These are phyloP conservation scores for Arthroderma uncinatum DNA, from an alignment of 2,329 filamentous ascomycete species.

Conservation along the genomic window DNA sequence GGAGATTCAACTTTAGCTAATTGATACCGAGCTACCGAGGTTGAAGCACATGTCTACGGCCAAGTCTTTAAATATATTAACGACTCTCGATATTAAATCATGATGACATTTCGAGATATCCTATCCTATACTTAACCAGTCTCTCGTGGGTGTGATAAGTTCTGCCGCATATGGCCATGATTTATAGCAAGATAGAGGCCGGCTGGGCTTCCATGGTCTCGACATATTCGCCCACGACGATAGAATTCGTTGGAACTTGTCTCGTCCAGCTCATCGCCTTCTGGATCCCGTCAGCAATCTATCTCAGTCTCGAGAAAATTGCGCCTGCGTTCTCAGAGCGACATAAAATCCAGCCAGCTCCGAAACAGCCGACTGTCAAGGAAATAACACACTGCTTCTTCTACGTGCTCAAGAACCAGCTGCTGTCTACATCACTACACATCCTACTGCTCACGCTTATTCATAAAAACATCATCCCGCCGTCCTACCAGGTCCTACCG, in stretches of 20 bases:
- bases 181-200: background rate
- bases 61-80: too few species aligned
- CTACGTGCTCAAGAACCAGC: constrained; percentile 39
- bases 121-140: background rate
- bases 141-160: background rate
- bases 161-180: background rate
- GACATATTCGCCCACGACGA: constrained; percentile 11
- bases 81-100: too few species aligned
- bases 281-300: constrained; percentile 14
- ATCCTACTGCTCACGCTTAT: constrained; percentile 16
- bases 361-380: constrained; percentile 12
- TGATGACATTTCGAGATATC: background rate
- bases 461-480: constrained; percentile 16
- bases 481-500: constrained; percentile 31
- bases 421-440: constrained; percentile 27
- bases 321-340: constrained; percentile 14
- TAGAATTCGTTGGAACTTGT: constrained; percentile 31
- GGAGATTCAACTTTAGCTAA: too few species aligned
- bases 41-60: too few species aligned
- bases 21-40: too few species aligned
- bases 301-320: constrained; percentile 12
- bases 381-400: constrained; percentile 14
- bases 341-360: constrained; percentile 16
- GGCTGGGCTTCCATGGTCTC: constrained; percentile 8
- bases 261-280: constrained; percentile 32